Conservation (phyloP, 2,329 filamentous ascomycete genomes). For the Xylaria sp. region DNA sequence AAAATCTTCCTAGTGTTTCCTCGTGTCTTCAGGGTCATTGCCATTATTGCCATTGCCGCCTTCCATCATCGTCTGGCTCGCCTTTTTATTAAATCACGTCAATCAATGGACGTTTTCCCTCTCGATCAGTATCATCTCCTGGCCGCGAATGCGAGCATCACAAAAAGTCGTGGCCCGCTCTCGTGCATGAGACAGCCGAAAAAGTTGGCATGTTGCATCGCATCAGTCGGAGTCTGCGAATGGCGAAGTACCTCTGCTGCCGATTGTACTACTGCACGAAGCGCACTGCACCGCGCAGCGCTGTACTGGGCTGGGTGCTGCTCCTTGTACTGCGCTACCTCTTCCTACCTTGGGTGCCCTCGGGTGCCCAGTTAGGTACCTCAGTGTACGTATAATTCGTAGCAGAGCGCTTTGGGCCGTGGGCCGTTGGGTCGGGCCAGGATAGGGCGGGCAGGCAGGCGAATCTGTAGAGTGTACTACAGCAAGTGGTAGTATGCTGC, state of each 20-base stretch:
- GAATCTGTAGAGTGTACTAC: not conserved
- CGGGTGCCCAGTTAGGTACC: conserved; percentile 6
- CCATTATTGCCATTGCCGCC: not conserved
- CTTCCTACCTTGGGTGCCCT: not conserved
- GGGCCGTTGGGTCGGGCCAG: conserved; percentile 34
- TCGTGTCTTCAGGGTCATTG: conserved; percentile 1
- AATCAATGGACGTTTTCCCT: conserved; percentile 28
- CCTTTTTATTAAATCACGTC: conserved; percentile 38
- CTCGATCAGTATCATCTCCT: conserved; percentile 22
- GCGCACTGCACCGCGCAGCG: conserved; percentile 6
- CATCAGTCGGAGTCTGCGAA: conserved; percentile 33
- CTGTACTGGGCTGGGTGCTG: conserved; percentile 4
- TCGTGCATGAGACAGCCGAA: conserved; percentile 36
- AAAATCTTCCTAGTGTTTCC: not conserved
- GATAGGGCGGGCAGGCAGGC: conserved; percentile 5
- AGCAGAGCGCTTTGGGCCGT: conserved; percentile 21
- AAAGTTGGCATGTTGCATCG: conserved; percentile 41
- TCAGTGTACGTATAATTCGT: not conserved
- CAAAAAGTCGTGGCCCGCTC: conserved; percentile 38
- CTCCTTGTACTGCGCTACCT: not conserved
- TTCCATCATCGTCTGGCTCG: conserved; percentile 30
- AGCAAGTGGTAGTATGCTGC: not conserved
- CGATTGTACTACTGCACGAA: conserved; percentile 4
- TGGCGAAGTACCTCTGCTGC: conserved; percentile 26
- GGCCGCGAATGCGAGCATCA: conserved; percentile 16